phyloP scores from a whole-genome alignment of 768 basidiomycete species.

The Boletellus ananiceps region DNA sequence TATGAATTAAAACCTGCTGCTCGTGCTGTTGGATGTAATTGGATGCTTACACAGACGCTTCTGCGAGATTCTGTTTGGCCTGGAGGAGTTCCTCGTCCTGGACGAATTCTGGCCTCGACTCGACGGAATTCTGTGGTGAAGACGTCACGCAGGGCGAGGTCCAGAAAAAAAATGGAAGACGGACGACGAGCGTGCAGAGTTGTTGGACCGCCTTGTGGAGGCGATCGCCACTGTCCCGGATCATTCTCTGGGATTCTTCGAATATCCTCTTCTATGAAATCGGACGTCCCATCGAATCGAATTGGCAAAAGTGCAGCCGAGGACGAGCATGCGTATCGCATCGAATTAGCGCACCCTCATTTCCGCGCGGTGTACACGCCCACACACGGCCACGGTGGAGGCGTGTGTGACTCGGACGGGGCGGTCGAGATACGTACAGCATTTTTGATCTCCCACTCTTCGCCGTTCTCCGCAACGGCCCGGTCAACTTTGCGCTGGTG shows the following conservation, averaged over 20 bases:
- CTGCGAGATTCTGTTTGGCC: constrained; percentile 56
- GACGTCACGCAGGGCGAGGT: constrained; percentile 17
- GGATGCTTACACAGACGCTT: constrained; percentile 41
- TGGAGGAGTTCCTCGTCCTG: constrained; percentile 42
- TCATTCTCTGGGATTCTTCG: constrained; percentile 80
- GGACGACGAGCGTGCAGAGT: constrained; percentile 62
- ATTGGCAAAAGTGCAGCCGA: constrained; percentile 13
- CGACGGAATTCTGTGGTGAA: constrained; percentile 25
- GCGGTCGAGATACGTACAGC: constrained; percentile 44
- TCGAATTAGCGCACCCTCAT: constrained; percentile 25
- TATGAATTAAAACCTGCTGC: constrained; percentile 15
- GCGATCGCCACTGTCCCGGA: constrained; percentile 57
- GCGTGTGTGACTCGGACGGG: constrained; percentile 8
- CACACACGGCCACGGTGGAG: constrained; percentile 10
- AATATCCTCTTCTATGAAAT: constrained; percentile 53
- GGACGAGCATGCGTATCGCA: constrained; percentile 9
- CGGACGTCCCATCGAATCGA: background rate
- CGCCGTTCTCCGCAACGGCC: constrained; percentile 53
- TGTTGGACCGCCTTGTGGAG: constrained; percentile 61
- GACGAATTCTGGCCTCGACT: constrained; percentile 26
- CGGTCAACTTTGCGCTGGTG: constrained; percentile 58
- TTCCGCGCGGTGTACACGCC: constrained; percentile 24
- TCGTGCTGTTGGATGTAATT: constrained; percentile 1
- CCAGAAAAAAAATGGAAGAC: constrained; percentile 28
- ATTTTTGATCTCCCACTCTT: constrained; percentile 77